Base-by-base conservation (phyloP, 2,329 filamentous ascomycete genomes). In the Alternaria burnsii region DNA sequence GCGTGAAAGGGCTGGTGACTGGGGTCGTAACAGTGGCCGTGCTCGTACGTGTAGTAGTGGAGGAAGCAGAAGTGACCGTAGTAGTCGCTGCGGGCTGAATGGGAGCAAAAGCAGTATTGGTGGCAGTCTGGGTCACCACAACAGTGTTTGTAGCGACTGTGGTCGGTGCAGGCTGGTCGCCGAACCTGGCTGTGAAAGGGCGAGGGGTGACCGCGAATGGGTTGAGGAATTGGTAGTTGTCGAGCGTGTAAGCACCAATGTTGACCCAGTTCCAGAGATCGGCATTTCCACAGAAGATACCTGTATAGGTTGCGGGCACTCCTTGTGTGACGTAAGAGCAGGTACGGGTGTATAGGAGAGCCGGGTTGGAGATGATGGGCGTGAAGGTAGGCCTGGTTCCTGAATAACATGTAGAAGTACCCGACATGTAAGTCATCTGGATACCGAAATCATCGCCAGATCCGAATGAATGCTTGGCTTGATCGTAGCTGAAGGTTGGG, bases 401-500 rank as follows among this genome's bases (percentile, higher is more conserved):
- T 12, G 32, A 16, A 16, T 56, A 66, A 38, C 65, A 67, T 7
- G 60, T 67, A 8, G 55, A 48, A 26, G 48, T 52, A 2, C 60
- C 63, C 11, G 58, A 61, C 60, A 66, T 53, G 48, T 61, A 67
- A 12, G 62, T 59, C 41, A 66, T 22, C 22, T 63, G 52, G 10
- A 67, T 34, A 10, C 65, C 65, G 12, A 66, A 66, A 14, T 50
- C 28, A 24, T 67, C 55, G 51, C 38, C 47, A 22, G 44, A 20
- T n/a, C 32, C 36, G 5, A 30, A 5, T 4, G 24, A 4, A 32
- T 65, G 58, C 20, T 26, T 34, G 3, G 30, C 28, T 16, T 16
- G n/a, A 30, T 54, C 44, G 24, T 63, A 63, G 36, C 58, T 63
- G 55, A 66, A 67, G 11, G 60, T 66, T 22, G 65, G 62, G 5